A percentile compares a stretch with the other conserved stretches of the same genome.
Conservation (phyloP, 2,329 filamentous ascomycete genomes). For the Colletotrichum caudatum region DNA sequence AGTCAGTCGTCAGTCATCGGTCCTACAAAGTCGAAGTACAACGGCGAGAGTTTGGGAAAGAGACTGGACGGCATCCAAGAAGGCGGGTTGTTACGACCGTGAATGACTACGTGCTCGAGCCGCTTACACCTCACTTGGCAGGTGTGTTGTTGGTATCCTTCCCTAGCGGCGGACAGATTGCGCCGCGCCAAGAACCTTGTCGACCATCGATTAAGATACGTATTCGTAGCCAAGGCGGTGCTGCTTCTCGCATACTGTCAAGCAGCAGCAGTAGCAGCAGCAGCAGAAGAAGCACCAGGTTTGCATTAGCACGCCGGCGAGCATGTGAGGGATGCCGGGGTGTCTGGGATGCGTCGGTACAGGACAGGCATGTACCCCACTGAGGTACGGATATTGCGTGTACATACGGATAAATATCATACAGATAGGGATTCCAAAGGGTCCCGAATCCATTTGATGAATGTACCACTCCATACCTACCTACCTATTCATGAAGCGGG, state of each 20-base stretch:
- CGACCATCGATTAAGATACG: not conserved
- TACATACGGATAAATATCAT: not conserved
- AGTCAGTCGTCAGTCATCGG: not conserved
- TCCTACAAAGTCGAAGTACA: not conserved
- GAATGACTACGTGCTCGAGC: no score
- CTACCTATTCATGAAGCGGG: not conserved
- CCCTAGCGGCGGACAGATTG: not conserved
- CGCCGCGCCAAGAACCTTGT: not conserved
- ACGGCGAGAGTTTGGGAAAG: not conserved
- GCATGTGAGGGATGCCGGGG: not conserved
- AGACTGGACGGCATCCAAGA: conserved; percentile 14
- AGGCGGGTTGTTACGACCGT: not conserved
- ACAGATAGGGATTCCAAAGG: not conserved
- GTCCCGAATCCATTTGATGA: not conserved
- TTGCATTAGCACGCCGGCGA: not conserved
- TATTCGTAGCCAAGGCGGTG: not conserved
- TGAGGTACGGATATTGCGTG: no score
- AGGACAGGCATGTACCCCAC: no score
- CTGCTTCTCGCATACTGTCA: not conserved
- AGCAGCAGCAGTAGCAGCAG: not conserved
- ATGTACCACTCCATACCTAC: not conserved
- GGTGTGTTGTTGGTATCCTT: not conserved
- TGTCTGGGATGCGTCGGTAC: not conserved
- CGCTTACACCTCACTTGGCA: no score
- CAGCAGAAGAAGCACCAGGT: not conserved